Evolutionary conservation across 2,329 filamentous ascomycete genomes (phyloP).

Genomic region (Elsinoe necatrix): DNA sequence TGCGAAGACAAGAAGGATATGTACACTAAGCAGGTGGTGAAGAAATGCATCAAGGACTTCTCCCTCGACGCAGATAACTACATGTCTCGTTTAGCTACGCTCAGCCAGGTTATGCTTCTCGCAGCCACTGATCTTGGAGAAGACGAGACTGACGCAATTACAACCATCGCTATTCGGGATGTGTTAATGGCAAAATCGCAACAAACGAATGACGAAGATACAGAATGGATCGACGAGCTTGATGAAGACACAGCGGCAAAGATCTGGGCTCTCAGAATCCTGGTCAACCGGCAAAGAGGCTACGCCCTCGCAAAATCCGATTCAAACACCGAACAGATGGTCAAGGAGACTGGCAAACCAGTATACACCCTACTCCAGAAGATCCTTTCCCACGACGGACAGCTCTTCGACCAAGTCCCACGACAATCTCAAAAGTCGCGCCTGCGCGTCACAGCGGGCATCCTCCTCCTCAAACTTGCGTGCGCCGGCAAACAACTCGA

Average conservation of each 20-base stretch:
- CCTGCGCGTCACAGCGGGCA: slow-evolving; percentile 73
- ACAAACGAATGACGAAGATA: slow-evolving; percentile 44
- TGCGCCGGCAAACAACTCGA: slow-evolving; percentile 63
- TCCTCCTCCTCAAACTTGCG: slow-evolving; percentile 73
- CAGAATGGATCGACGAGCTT: slow-evolving; percentile 45
- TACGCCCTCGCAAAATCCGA: slow-evolving; percentile 26
- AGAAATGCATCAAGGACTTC: slow-evolving; percentile 66
- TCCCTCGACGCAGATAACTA: slow-evolving; percentile 65
- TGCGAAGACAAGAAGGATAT: slow-evolving; percentile 70
- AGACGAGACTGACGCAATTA: slow-evolving; percentile 60
- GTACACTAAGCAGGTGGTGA: slow-evolving; percentile 73
- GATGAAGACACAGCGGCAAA: slow-evolving; percentile 81
- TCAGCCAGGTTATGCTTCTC: slow-evolving; percentile 68
- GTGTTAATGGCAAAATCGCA: slow-evolving; percentile 57
- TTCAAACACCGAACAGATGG: slow-evolving; percentile 37
- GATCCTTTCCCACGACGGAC: slow-evolving; percentile 66
- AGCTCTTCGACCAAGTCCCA: slow-evolving; percentile 66
- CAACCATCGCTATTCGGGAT: slow-evolving; percentile 66
- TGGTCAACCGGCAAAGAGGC: slow-evolving; percentile 76
- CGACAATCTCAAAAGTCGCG: slow-evolving; percentile 69
- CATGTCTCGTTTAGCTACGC: slow-evolving; percentile 60
- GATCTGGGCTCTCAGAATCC: slow-evolving; percentile 69
- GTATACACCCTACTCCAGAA: slow-evolving; percentile 74
- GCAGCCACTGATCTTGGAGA: slow-evolving; percentile 65
- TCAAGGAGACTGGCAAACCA: slow-evolving; percentile 49